These are phyloP conservation scores for Pseudopyricularia cyperi DNA, from an alignment of 2,329 filamentous ascomycete species.

Conservation along the genomic window DNA sequence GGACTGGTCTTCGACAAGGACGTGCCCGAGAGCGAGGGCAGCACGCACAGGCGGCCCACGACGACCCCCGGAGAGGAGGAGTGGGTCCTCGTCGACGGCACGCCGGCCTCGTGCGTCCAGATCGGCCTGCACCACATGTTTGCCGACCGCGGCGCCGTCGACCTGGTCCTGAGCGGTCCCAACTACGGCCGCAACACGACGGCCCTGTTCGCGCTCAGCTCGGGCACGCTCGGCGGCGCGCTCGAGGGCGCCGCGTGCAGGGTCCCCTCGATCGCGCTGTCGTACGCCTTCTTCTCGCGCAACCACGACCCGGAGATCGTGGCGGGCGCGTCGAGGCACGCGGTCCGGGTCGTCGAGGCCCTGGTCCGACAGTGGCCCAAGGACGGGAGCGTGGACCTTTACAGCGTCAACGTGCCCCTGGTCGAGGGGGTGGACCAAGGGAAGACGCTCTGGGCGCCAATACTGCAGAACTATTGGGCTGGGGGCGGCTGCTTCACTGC, in stretches of 20 bases:
- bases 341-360: slow-evolving; percentile 66
- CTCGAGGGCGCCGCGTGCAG: slow-evolving; percentile 65
- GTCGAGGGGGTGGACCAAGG: slow-evolving; percentile 58
- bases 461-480: slow-evolving; percentile 86
- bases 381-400: slow-evolving; percentile 62
- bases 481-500: slow-evolving; percentile 79
- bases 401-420: slow-evolving; percentile 81
- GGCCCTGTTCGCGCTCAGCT: slow-evolving; percentile 64
- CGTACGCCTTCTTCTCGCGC: slow-evolving; percentile 77
- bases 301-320: slow-evolving; percentile 78
- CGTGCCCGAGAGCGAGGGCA: slow-evolving; percentile 42
- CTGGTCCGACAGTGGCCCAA: slow-evolving; percentile 61
- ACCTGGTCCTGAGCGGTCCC: slow-evolving; percentile 66
- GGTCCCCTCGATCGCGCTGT: slow-evolving; percentile 64
- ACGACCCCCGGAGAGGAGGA: slow-evolving; percentile 45
- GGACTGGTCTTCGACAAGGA: slow-evolving; percentile 24
- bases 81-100: slow-evolving; percentile 73
- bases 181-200: slow-evolving; percentile 79
- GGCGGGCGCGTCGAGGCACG: slow-evolving; percentile 59
- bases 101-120: slow-evolving; percentile 69
- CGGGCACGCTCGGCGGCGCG: slow-evolving; percentile 64
- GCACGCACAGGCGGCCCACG: slow-evolving; percentile 46
- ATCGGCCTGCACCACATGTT: slow-evolving; percentile 75
- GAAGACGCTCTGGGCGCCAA: slow-evolving; percentile 69
- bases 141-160: slow-evolving; percentile 54